Percentiles rank a stretch among this genome's conserved stretches.
phyloP scores from a whole-genome alignment of 208 protist species.

The Tritrichomonas foetus region DNA sequence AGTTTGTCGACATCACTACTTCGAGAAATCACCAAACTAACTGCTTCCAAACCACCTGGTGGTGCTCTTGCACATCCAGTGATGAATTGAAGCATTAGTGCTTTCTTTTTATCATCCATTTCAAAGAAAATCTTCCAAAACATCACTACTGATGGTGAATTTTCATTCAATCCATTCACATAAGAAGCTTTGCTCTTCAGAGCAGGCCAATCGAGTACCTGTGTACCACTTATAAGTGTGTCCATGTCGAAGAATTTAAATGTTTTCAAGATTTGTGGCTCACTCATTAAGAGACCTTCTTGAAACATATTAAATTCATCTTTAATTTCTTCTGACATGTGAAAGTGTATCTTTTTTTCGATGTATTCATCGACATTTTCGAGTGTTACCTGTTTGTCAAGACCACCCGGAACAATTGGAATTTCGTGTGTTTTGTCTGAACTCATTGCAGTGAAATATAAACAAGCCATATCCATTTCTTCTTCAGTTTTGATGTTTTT shows the following conservation, averaged over 20 bases:
- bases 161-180: background rate
- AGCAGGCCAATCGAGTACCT: background rate
- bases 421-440: background rate
- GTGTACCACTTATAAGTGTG: background rate
- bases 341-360: background rate
- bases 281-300: background rate
- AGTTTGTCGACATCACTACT: background rate
- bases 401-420: background rate
- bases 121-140: background rate
- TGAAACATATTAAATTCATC: background rate
- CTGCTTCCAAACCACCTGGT: background rate
- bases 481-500: background rate
- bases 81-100: background rate
- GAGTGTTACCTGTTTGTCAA: background rate
- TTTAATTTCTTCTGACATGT: background rate
- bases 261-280: background rate
- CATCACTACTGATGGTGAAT: background rate
- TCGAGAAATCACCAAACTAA: background rate
- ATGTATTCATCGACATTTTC: background rate
- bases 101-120: background rate
- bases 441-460: background rate
- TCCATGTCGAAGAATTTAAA: background rate
- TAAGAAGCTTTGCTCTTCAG: background rate
- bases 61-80: slow-evolving; percentile 8
- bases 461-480: background rate